Evolutionary conservation across 2,329 filamentous ascomycete genomes (phyloP), one percentile per base, ranked within the genome.

Genomic region (Phyllosticta citribraziliensis): DNA sequence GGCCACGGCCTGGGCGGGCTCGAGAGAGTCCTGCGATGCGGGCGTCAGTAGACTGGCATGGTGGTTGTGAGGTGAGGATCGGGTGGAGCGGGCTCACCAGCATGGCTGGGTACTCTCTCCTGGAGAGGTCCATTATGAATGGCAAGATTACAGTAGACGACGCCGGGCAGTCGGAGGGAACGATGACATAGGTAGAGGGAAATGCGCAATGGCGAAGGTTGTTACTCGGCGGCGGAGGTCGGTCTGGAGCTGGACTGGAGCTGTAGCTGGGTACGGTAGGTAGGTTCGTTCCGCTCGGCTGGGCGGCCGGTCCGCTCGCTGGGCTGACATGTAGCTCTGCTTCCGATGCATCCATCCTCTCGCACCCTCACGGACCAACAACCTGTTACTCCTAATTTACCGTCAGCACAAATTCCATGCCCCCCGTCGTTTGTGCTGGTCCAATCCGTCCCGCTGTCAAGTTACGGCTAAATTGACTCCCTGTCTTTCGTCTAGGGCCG

Each of bases 31-130:
- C 93, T 97, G 68, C 55, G 64, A 63, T 64, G 64, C 61, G 56
- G 11, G 69, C 74, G 67, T 47, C 40, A 47, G 40, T 47, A n/a
- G 17, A 47, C 14, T n/a, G 40, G 40, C 40, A 8, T n/a, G 40
- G 14, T 70, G 70, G 67, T 67, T 67, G 64, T 63, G 65, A 54
- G 62, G 64, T 63, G 63, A 62, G 59, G 62, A 52, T 66, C 65
- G 56, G 63, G 40, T 55, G 65, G 60, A 57, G 64, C 63, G 66
- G 63, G 76, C 88, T 81, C 82, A 97, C 93, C 87, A 96, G 87
- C 84, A 97, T 87, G 68, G 86, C 87, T 75, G 93, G 91, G 81
- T 97, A 97, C 77, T 97, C 93, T 75, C 88, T 82, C 77, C 91
- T 85, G 73, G 89, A 87, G 71, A 93, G 83, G 70, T 87, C 87